Conservation (phyloP, 805 yeast species). For the Candida ponderosae region DNA sequence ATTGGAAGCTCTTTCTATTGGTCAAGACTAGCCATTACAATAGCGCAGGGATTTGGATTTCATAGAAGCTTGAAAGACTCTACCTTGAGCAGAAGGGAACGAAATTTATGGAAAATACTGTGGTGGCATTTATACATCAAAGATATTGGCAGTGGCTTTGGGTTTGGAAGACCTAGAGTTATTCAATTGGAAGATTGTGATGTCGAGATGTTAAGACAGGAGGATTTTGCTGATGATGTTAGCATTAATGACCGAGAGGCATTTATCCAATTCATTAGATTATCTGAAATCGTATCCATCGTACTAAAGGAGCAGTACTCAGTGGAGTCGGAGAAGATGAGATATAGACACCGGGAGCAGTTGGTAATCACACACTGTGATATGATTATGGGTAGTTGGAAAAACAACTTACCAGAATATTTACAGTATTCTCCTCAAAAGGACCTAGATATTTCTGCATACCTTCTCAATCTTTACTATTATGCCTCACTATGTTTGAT, state of each 20-base stretch:
- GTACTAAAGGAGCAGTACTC: conserved; percentile 63
- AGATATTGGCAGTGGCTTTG: conserved; percentile 62
- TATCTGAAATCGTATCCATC: conserved; percentile 65
- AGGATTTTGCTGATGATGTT: conserved; percentile 53
- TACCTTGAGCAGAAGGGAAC: conserved; percentile 30
- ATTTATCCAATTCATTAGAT: conserved; percentile 55
- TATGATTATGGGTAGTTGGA: conserved; percentile 71
- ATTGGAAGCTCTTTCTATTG: conserved; percentile 61
- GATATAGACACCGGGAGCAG: conserved; percentile 37
- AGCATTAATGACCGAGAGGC: conserved; percentile 44
- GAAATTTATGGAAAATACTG: conserved; percentile 51
- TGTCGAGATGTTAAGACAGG: conserved; percentile 61
- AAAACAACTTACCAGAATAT: conserved; percentile 54
- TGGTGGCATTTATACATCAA: conserved; percentile 77
- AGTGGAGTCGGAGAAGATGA: conserved; percentile 52
- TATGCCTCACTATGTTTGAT: conserved; percentile 65
- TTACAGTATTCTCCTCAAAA: conserved; percentile 56
- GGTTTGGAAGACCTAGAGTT: conserved; percentile 65
- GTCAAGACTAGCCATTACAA: conserved; percentile 60
- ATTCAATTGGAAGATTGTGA: conserved; percentile 70
- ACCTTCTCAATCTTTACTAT: conserved; percentile 58
- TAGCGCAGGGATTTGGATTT: conserved; percentile 72
- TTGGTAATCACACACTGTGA: conserved; percentile 50
- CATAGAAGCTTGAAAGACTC: conserved; percentile 45
- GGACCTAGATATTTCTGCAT: conserved; percentile 38